These are phyloP conservation scores for Allomyces macrogynus DNA, from an alignment of 192 early-diverging fungal species.

Conservation along the genomic window DNA sequence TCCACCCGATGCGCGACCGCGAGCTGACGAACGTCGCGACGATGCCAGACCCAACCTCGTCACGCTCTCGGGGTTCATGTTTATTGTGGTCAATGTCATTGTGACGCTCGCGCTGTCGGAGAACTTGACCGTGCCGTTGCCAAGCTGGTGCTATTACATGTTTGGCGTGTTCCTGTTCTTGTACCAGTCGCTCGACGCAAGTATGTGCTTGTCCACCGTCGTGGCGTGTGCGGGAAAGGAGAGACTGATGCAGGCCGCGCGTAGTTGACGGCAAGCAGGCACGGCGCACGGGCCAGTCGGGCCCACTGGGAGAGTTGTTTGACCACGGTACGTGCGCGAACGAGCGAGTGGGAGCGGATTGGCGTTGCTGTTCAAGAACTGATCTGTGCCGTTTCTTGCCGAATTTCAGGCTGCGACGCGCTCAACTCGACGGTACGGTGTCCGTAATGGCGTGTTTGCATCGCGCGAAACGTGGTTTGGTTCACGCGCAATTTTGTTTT, in stretches of 20 bases:
- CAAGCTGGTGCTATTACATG: slow-evolving; percentile 57
- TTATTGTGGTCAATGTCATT: slow-evolving; percentile 49
- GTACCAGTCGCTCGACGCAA: slow-evolving; percentile 78
- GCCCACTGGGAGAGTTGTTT: slow-evolving; percentile 89
- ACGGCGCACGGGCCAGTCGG: slow-evolving; percentile 59
- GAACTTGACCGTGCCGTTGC: slow-evolving; percentile 45
- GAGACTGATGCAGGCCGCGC: background rate
- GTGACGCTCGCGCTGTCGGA: slow-evolving; percentile 51
- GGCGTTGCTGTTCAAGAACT: no score
- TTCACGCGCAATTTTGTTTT: background rate
- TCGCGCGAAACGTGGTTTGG: background rate
- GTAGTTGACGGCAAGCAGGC: slow-evolving; percentile 87
- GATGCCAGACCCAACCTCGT: slow-evolving; percentile 62
- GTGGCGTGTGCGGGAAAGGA: no score
- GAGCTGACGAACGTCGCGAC: no score
- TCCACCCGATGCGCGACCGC: no score
- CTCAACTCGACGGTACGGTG: slow-evolving; percentile 27
- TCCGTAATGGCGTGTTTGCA: background rate
- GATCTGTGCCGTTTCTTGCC: no score
- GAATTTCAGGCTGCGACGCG: slow-evolving; percentile 28
- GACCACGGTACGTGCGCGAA: slow-evolving; percentile 44
- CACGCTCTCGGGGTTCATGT: slow-evolving; percentile 64
- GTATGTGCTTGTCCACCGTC: no score
- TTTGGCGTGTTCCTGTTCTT: slow-evolving; percentile 62
- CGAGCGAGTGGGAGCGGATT: no score